A percentile compares a stretch with the other conserved stretches of the same genome.
phyloP scores from a whole-genome alignment of 192 early-diverging fungal genomes.

The Podila clonocystis region DNA sequence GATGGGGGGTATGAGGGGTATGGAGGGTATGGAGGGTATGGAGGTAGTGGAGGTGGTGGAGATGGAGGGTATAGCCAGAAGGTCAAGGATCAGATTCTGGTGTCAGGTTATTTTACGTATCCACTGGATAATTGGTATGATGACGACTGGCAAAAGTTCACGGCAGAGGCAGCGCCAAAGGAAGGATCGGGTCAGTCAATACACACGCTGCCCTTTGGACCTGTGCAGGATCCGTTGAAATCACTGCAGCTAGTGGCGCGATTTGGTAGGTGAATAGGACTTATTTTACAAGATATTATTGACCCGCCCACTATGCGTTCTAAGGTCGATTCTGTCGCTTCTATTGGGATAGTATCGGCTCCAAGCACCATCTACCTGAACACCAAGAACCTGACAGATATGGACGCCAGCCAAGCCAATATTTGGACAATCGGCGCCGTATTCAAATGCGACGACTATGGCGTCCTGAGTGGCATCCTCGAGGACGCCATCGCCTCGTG shows the following conservation, averaged over 20 bases:
- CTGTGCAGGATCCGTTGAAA: conserved; percentile 35
- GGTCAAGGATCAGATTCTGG: conserved; percentile 44
- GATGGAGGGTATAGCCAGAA: not conserved
- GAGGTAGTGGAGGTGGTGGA: not conserved
- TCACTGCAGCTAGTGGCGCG: conserved; percentile 20
- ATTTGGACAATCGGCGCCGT: conserved; percentile 55
- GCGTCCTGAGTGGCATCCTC: conserved; percentile 51
- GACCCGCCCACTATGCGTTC: conserved; percentile 10
- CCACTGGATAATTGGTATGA: conserved; percentile 60
- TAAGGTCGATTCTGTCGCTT: not conserved
- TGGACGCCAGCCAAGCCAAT: conserved; percentile 62
- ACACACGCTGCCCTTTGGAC: conserved; percentile 24
- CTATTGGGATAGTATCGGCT: conserved; percentile 46
- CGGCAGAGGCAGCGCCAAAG: conserved; percentile 12
- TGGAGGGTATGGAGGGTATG: conserved; percentile 12
- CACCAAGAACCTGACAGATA: conserved; percentile 54
- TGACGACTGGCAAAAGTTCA: conserved; percentile 53
- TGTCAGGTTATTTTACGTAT: conserved; percentile 60
- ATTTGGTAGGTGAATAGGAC: conserved; percentile 15
- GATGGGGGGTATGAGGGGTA: not conserved
- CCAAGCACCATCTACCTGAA: conserved; percentile 49
- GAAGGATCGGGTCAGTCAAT: not conserved
- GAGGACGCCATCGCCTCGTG: conserved; percentile 58
- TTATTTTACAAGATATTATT: not conserved
- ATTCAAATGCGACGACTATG: conserved; percentile 49